Conservation (phyloP, 306 rosid species). For the Cyclanthera cordifolia region DNA sequence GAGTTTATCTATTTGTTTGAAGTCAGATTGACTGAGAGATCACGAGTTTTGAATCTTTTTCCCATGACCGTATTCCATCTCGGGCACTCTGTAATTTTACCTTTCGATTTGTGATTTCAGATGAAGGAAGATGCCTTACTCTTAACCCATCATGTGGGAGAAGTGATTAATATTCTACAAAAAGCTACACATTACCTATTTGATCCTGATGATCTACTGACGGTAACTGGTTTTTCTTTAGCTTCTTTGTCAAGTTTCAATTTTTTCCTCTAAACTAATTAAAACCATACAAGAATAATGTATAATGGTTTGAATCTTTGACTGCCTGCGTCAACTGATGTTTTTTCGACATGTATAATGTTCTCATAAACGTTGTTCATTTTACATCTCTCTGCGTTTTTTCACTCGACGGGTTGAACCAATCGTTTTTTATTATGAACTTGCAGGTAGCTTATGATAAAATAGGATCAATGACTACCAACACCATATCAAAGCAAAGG, state of each 20-base stretch:
- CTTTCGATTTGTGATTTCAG: constrained; percentile 35
- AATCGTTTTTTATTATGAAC: background rate
- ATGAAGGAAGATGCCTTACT: constrained; percentile 86
- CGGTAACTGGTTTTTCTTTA: constrained; percentile 28
- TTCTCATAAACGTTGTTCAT: background rate
- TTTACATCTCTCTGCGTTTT: background rate
- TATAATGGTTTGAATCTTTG: background rate
- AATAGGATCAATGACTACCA: constrained; percentile 87
- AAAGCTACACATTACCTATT: constrained; percentile 80
- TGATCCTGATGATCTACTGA: constrained; percentile 85
- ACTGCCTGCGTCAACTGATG: background rate
- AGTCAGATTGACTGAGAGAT: too few species aligned
- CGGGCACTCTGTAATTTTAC: background rate
- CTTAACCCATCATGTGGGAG: constrained; percentile 77
- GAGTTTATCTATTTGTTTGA: background rate
- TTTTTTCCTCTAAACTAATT: background rate
- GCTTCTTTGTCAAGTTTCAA: background rate
- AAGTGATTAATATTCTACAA: constrained; percentile 72
- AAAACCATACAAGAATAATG: background rate
- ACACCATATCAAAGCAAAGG: constrained; percentile 84
- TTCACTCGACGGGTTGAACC: background rate
- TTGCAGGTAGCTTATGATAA: constrained; percentile 92
- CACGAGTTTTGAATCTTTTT: too few species aligned
- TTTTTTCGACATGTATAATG: background rate
- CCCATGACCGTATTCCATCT: background rate